Conservation (phyloP, 345 rosid species). For the Turnera subulata region DNA sequence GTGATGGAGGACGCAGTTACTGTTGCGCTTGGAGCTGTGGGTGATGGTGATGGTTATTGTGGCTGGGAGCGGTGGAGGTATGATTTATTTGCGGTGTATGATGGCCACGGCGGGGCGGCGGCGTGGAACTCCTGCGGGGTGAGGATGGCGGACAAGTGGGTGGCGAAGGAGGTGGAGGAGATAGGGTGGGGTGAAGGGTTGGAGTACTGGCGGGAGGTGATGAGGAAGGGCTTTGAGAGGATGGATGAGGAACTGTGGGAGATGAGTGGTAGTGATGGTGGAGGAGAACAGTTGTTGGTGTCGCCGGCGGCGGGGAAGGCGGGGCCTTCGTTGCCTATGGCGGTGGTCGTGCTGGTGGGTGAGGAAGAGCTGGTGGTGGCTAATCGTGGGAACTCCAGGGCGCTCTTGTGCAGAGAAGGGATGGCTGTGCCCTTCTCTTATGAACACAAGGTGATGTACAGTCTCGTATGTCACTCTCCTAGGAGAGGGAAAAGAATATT, state of each 20-base stretch:
- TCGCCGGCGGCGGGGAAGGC: constrained; percentile 33
- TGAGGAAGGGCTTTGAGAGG: constrained; percentile 27
- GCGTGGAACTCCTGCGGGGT: no score
- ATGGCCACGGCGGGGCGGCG: no score
- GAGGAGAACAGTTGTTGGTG: not conserved
- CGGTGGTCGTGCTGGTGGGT: constrained; percentile 35
- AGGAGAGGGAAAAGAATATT: no score
- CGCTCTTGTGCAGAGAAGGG: constrained; percentile 29
- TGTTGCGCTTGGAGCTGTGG: no score
- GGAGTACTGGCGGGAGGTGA: constrained; percentile 32
- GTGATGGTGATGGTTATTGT: no score
- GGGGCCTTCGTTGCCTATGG: no score
- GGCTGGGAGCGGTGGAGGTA: no score
- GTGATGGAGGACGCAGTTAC: no score
- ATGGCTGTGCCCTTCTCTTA: constrained; percentile 25
- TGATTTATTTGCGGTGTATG: no score
- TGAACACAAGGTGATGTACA: constrained; percentile 27
- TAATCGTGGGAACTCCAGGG: constrained; percentile 42
- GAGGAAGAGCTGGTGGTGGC: constrained; percentile 34
- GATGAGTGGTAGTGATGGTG: no score
- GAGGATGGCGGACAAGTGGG: constrained; percentile 24
- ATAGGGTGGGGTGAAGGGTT: not conserved
- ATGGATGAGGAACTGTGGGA: constrained; percentile 40
- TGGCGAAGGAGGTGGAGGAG: constrained; percentile 30
- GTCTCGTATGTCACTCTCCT: no score